Conservation (phyloP, 345 rosid genomes). For the Murraya koenigii region DNA sequence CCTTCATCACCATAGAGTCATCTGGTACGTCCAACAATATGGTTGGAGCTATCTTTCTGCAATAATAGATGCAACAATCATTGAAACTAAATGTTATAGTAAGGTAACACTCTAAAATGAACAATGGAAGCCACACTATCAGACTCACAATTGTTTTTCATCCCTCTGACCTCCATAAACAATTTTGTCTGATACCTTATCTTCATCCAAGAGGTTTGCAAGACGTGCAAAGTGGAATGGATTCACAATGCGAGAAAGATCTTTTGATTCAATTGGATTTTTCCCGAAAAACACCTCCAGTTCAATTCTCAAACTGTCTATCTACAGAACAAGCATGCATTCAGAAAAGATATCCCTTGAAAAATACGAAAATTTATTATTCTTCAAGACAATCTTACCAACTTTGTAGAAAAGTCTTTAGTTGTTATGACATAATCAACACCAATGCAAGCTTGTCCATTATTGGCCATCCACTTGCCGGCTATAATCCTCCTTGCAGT, state of each 20-base stretch:
- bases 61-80: not conserved
- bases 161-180: constrained; percentile 48
- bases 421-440: constrained; percentile 52
- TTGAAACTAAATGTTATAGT: not conserved
- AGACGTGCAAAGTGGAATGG: constrained; percentile 37
- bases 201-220: constrained; percentile 40
- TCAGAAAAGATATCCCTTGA: not conserved
- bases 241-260: constrained; percentile 41
- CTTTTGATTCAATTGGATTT: constrained; percentile 41
- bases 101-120: not conserved
- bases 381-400: constrained; percentile 29
- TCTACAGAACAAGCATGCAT: constrained; percentile 17
- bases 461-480: constrained; percentile 50
- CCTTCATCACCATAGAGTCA: constrained; percentile 48
- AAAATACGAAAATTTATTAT: not conserved
- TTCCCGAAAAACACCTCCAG: constrained; percentile 43
- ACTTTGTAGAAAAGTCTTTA: constrained; percentile 41
- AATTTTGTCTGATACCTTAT: constrained; percentile 32
- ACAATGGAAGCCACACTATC: not conserved
- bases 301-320: constrained; percentile 32
- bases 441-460: constrained; percentile 53
- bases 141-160: constrained; percentile 34
- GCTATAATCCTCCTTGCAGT: constrained; percentile 47
- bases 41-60: constrained; percentile 53
- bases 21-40: constrained; percentile 44